These are phyloP conservation scores for Brassica hybrid DNA, from an alignment of 441 rosid species.

Conservation along the genomic window DNA sequence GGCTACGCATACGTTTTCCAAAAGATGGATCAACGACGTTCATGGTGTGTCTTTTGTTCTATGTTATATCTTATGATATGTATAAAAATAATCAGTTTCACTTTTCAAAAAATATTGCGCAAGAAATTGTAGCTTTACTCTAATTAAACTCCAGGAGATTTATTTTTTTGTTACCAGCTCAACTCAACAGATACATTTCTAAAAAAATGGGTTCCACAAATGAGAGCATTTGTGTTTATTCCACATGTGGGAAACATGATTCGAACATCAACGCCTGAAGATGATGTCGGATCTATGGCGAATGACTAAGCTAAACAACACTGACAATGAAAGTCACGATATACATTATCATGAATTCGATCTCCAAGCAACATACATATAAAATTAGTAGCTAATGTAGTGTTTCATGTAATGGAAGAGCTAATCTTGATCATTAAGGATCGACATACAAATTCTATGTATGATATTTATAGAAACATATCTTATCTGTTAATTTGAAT, in stretches of 20 bases:
- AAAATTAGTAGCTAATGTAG: neutral
- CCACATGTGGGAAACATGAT: slow-evolving; percentile 28
- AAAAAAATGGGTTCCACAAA: slow-evolving; percentile 24
- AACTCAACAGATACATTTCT: neutral
- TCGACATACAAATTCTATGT: neutral
- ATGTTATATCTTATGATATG: neutral
- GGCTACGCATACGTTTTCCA: neutral
- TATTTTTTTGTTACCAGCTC: neutral
- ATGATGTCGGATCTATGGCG: slow-evolving; percentile 32
- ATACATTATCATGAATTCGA: slow-evolving; percentile 7
- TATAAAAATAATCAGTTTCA: neutral
- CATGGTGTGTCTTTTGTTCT: neutral
- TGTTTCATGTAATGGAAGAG: neutral
- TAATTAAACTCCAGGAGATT: neutral
- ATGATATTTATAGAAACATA: neutral
- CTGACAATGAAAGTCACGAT: neutral
- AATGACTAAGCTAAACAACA: slow-evolving; percentile 32
- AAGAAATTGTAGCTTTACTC: neutral
- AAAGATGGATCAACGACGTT: neutral
- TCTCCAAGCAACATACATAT: neutral
- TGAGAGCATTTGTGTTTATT: slow-evolving; percentile 20
- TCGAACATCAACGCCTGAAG: slow-evolving; percentile 26
- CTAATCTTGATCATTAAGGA: neutral
- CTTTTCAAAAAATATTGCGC: neutral
- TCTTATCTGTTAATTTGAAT: neutral